Evolutionary conservation across 2,329 filamentous ascomycete species (phyloP).

Genomic region (Chrysoporthe puriensis): DNA sequence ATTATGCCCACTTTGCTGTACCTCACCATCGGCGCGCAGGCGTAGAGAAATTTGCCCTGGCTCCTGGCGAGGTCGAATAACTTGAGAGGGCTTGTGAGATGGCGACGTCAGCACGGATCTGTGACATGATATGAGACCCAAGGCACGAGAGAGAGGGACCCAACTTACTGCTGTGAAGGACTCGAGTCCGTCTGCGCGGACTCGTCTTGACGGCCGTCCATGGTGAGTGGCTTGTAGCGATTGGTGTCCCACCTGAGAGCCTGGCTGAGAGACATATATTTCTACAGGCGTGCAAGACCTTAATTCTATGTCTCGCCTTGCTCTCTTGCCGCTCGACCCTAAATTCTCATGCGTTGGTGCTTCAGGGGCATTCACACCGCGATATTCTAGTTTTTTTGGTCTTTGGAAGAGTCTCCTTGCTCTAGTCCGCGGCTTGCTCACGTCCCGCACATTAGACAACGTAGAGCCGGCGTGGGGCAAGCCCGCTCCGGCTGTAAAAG

Average conservation of each 20-base stretch:
- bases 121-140: neutral
- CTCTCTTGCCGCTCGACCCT: neutral
- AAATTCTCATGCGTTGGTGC: neutral
- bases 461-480: too few relatives aligned
- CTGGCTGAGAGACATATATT: too few relatives aligned
- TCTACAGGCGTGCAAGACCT: neutral
- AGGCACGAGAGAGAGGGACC: neutral
- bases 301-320: neutral
- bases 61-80: conserved; percentile 60
- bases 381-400: neutral
- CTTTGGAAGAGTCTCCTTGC: neutral
- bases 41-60: conserved; percentile 58
- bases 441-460: neutral
- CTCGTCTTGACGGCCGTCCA: neutral
- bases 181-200: neutral
- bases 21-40: conserved; percentile 70
- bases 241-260: too few relatives aligned
- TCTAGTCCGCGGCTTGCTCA: neutral
- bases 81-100: conserved; percentile 54
- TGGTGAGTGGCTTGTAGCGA: neutral
- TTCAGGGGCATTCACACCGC: neutral
- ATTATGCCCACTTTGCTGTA: conserved; percentile 57
- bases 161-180: conserved; percentile 2
- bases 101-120: neutral
- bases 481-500: too few relatives aligned